These are phyloP conservation scores for Colletotrichum trifolii DNA, from an alignment of 2,329 filamentous ascomycete species.

Conservation along the genomic window DNA sequence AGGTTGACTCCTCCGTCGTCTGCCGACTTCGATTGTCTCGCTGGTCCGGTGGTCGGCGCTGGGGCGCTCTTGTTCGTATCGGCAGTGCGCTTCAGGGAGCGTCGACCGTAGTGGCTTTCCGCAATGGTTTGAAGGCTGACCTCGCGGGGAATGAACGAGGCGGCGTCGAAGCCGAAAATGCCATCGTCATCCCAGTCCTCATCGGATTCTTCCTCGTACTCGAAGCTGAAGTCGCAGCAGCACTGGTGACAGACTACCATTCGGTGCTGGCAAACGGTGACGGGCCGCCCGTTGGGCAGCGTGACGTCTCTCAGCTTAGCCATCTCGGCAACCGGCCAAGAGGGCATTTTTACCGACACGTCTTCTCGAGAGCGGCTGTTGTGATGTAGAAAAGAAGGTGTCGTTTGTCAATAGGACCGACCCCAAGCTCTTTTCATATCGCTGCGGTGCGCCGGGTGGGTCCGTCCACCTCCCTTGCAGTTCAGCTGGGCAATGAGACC, in stretches of 20 bases:
- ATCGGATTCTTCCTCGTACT: background rate
- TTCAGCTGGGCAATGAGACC: too few species aligned
- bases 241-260: conserved; percentile 15
- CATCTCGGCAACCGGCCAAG: background rate
- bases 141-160: conserved; percentile 49
- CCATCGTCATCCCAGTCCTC: background rate
- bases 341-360: too few species aligned
- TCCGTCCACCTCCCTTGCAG: too few species aligned
- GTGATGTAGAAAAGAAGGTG: too few species aligned
- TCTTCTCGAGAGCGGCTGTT: too few species aligned
- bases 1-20: too few species aligned
- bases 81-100: background rate
- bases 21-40: too few species aligned
- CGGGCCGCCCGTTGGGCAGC: conserved; percentile 17
- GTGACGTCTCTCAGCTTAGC: background rate
- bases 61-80: too few species aligned
- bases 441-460: too few species aligned
- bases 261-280: conserved; percentile 17
- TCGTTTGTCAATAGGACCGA: too few species aligned
- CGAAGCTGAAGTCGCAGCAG: conserved; percentile 23
- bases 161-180: conserved; percentile 37
- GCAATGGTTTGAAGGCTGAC: conserved; percentile 48
- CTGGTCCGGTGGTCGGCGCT: too few species aligned
- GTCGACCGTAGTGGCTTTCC: conserved; percentile 48
- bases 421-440: too few species aligned